Conservation (phyloP, 495 filamentous ascomycete genomes). For the Endocarpon pusillum region DNA sequence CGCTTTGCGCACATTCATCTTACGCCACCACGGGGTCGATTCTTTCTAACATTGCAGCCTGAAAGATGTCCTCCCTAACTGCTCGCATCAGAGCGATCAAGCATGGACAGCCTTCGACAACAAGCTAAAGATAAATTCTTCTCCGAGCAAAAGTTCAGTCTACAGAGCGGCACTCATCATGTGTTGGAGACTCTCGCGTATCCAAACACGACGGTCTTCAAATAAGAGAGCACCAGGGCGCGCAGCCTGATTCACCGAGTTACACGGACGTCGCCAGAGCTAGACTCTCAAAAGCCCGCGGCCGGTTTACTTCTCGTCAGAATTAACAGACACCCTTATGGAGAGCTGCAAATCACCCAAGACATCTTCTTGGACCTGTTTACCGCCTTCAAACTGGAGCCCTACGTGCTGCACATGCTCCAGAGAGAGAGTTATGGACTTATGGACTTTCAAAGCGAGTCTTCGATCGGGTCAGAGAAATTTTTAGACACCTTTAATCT, state of each 20-base stretch:
- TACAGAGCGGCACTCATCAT: background rate
- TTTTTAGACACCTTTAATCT: background rate
- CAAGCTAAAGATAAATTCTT: slow-evolving; percentile 1
- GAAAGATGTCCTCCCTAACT: too few relatives aligned
- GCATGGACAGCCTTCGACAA: slow-evolving; percentile 1
- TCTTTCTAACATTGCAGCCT: too few relatives aligned
- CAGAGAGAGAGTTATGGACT: background rate
- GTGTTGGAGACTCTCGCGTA: background rate
- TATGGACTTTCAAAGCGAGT: background rate
- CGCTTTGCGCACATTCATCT: too few relatives aligned
- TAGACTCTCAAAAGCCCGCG: background rate
- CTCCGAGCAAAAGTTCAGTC: background rate
- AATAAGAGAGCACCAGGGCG: background rate
- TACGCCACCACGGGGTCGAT: too few relatives aligned
- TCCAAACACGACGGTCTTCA: background rate
- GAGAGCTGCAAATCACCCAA: background rate
- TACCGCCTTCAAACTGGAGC: background rate
- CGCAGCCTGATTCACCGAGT: background rate
- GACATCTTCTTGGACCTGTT: slow-evolving; percentile 1
- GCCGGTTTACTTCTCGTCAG: background rate
- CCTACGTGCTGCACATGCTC: background rate
- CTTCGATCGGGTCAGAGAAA: background rate
- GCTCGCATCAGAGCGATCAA: background rate
- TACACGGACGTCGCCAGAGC: background rate
- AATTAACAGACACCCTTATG: background rate